Evolutionary conservation across 2,329 filamentous ascomycete species (phyloP).

Genomic region (Coniella lustricola): DNA sequence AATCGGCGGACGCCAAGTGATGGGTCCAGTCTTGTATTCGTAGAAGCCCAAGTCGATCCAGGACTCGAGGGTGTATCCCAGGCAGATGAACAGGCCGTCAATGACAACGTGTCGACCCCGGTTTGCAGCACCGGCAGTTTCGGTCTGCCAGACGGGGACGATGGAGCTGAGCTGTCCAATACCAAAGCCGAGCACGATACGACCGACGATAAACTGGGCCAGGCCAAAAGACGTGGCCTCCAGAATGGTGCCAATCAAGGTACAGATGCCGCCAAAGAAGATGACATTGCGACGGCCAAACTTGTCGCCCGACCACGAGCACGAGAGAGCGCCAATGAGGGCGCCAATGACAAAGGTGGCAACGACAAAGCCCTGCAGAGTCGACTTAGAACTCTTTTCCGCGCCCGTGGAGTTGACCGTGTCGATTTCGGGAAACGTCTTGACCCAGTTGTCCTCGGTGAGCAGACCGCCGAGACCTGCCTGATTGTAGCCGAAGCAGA

Average conservation of each 20-base stretch:
- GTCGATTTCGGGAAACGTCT: conserved; percentile 42
- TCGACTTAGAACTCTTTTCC: conserved; percentile 32
- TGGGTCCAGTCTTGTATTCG: conserved; percentile 15
- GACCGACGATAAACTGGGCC: conserved; percentile 42
- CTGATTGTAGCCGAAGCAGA: conserved; percentile 46
- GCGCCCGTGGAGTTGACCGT: conserved; percentile 35
- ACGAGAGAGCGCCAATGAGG: conserved; percentile 19
- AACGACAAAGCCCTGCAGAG: conserved; percentile 21
- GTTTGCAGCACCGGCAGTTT: conserved; percentile 18
- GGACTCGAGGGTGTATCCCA: conserved; percentile 16
- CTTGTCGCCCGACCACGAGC: conserved; percentile 33
- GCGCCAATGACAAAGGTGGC: conserved; percentile 20
- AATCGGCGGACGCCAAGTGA: conserved; percentile 18
- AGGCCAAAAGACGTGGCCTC: conserved; percentile 39
- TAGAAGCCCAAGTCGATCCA: conserved; percentile 19
- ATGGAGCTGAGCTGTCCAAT: conserved; percentile 39
- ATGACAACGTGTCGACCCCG: conserved; percentile 20
- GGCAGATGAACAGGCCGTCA: conserved; percentile 17
- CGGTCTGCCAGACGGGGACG: conserved; percentile 25
- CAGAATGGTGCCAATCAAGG: conserved; percentile 41
- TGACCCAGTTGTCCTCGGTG: conserved; percentile 27
- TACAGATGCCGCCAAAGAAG: conserved; percentile 39
- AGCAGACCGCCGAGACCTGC: conserved; percentile 40
- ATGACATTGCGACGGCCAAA: conserved; percentile 45
- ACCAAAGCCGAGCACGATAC: conserved; percentile 44